Base-by-base conservation (phyloP, 495 filamentous ascomycete genomes). In the Glutinoglossum americanum region DNA sequence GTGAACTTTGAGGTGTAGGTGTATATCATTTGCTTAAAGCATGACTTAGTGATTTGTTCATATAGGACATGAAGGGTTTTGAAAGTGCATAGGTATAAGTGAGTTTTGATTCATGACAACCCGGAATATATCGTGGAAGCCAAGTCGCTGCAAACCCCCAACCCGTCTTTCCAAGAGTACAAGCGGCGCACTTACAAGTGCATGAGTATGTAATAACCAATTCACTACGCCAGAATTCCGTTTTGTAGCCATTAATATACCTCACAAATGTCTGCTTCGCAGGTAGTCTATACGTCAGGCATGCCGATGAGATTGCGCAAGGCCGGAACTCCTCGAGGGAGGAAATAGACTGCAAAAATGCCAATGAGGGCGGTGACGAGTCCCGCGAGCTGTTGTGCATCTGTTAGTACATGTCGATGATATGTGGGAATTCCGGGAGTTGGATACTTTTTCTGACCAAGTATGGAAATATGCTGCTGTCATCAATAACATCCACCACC, bases 381-480 rank as follows among this genome's bases (percentile, higher is more conserved):
- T 0, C 87, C 87, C 37, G 84, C 87, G 61, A 85, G 72, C 84
- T 84, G 59, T 51, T n/a, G 45, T 26, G 57, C 57, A 21, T 59
- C 59, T 66, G 32, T 66, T 41, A 64, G 63, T 33, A 33, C 15
- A 26, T 13, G 11, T 23, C 15, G 54, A 71, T 58, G 65, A 64
- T 57, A 17, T 62, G n/a, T 62, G 62, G 39, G 59, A 28, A 56
- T n/a, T n/a, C 25, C 27, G 0, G 17, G 49, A 56, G 30, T 47
- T 54, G 70, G 75, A 60, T 65, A 87, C 86, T 83, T 97, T 97
- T 72, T 98, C 92, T 65, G 89, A 81, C 92, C 90, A 96, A 4
- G 92, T 96, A 67, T 98, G 92, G 59, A 98, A 98, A 72, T 89
- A 96, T 48, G 88, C 84, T 11, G 89, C 87, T 45, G 92, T 98